Base-by-base conservation (phyloP, 2,329 filamentous ascomycete genomes). In the Curvularia spicifera region DNA sequence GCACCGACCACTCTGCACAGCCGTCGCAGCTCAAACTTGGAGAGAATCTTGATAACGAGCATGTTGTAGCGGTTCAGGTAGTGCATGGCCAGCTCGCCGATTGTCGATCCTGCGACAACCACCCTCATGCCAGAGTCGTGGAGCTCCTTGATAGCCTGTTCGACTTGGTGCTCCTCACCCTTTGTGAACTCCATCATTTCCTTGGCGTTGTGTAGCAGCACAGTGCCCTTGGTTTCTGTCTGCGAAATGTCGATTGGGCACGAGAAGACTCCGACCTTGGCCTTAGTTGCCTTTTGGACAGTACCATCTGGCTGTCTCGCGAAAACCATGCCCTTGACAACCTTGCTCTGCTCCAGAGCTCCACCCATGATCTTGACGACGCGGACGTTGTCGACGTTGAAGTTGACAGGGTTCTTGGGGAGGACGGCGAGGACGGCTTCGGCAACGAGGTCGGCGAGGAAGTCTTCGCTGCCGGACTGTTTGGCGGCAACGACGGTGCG, bases 311-410 rank as follows among this genome's bases (percentile, higher is more conserved):
- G 95, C 79, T 97, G 91, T 76, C 96, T 90, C 71, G 92, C 89
- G 76, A 99, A 98, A 51, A 99, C 96, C 95, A 99, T 99, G 67
- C 95, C 95, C 84, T 91, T 96, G 60, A 99, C 90, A 13, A 99
- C 94, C 67, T 87, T 89, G 78, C 93, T 97, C 82, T 99, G 93
- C 73, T 96, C 91, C 74, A 99, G 82, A 76, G 90, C 93, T 65
- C 95, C 94, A 70, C 95, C 95, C 94, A 99, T 98, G 73, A 99
- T 99, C 86, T 99, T 99, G 71, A 99, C 96, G 57, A 99, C 96
- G 60, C 95, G 91, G 71, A 99, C 89, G 79, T 99, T 99, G 83
- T 99, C 95, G 65, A 99, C 93, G 80, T 97, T 99, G 86, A 99
- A 99, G 81, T 96, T 93, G 76, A 85, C 81, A 22, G 95, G 91